Conservation (phyloP, 345 rosid species). For the Mallotus nudiflorus region DNA sequence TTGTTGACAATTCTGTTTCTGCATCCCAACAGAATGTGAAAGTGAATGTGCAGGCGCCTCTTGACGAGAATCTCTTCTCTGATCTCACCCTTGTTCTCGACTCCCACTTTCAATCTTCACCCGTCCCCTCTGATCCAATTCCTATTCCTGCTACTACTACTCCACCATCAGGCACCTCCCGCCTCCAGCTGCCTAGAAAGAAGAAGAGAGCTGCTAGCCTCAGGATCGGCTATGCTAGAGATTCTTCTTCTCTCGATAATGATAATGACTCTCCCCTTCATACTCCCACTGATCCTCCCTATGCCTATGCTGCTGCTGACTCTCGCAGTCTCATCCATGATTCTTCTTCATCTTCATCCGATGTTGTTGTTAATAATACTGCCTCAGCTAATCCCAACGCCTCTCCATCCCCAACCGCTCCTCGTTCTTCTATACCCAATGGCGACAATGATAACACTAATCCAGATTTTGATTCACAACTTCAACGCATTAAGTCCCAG, state of each 20-base stretch:
- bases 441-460: background rate
- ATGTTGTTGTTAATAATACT: too few species aligned
- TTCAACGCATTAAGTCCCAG: slow-evolving; percentile 44
- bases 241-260: slow-evolving; percentile 16
- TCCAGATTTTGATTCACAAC: background rate
- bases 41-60: slow-evolving; percentile 50
- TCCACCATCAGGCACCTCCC: slow-evolving; percentile 24
- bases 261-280: slow-evolving; percentile 1
- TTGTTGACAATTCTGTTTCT: background rate
- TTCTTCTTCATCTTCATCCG: too few species aligned
- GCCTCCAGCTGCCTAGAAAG: slow-evolving; percentile 70
- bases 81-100: slow-evolving; percentile 45
- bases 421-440: background rate
- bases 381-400: background rate
- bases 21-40: too few species aligned
- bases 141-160: background rate
- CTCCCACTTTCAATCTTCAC: too few species aligned
- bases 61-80: slow-evolving; percentile 83
- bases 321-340: too few species aligned
- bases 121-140: slow-evolving; percentile 10
- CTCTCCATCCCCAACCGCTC: background rate
- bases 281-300: background rate
- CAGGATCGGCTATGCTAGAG: slow-evolving; percentile 78
- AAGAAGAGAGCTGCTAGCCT: slow-evolving; percentile 69
- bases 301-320: background rate